phyloP scores from a whole-genome alignment of 2,329 filamentous ascomycete genomes.

The Sporothrix dimorphospora region DNA sequence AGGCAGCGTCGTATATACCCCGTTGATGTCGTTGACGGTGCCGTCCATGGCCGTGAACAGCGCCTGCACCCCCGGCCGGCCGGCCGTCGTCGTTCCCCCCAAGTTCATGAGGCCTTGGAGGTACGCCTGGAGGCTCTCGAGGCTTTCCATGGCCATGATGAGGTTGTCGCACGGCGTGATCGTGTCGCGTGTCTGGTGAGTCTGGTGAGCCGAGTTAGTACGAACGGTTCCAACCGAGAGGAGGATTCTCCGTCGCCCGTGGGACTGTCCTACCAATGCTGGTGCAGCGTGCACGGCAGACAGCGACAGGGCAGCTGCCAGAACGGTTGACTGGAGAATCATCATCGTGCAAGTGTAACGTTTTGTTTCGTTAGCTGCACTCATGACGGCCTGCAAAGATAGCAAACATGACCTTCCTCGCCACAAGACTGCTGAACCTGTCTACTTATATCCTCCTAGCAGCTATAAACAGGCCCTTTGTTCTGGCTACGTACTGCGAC shows the following conservation, averaged over 20 bases:
- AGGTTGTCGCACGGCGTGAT: neutral
- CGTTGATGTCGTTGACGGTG: neutral
- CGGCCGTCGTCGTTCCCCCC: neutral
- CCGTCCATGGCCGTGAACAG: neutral
- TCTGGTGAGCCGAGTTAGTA: too few species aligned
- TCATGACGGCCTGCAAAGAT: too few species aligned
- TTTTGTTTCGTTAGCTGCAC: too few species aligned
- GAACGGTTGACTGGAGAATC: neutral
- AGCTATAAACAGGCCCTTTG: too few species aligned
- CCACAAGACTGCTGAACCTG: too few species aligned
- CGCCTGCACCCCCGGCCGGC: neutral
- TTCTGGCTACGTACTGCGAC: too few species aligned
- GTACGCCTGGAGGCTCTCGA: neutral
- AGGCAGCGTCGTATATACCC: neutral
- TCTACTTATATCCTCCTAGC: too few species aligned
- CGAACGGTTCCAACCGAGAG: too few species aligned
- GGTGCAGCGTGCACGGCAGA: neutral
- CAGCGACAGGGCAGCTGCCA: neutral
- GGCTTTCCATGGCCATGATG: slow-evolving; percentile 2
- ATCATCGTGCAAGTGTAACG: too few species aligned
- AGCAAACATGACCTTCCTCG: too few species aligned
- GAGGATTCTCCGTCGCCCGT: too few species aligned
- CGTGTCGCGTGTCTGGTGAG: neutral
- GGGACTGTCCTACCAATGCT: too few species aligned
- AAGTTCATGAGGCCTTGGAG: neutral